phyloP scores from a whole-genome alignment of 1,139 yeast species.

The Waltiozyma sp. region DNA sequence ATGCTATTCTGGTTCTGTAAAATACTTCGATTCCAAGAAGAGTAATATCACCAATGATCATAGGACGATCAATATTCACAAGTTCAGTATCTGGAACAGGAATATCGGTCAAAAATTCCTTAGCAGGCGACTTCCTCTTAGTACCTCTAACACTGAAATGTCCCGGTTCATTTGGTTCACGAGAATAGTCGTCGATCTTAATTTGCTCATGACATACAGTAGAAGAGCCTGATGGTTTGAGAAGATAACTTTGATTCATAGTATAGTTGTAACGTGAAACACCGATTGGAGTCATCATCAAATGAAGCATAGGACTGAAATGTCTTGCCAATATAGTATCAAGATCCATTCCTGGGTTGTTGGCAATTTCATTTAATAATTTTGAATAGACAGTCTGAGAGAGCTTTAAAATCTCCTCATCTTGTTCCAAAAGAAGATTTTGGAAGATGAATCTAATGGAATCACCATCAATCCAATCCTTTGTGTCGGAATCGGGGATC shows the following conservation, averaged over 20 bases:
- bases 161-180: constrained; percentile 1
- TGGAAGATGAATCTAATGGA: constrained; percentile 72
- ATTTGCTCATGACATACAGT: background rate
- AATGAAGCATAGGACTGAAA: constrained; percentile 49
- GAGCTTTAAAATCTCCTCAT: constrained; percentile 53
- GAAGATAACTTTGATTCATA: constrained; percentile 63
- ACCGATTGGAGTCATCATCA: constrained; percentile 91
- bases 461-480: constrained; percentile 70
- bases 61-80: constrained; percentile 88
- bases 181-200: background rate
- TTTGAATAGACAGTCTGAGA: constrained; percentile 55
- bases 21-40: constrained; percentile 70
- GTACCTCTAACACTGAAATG: constrained; percentile 3
- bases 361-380: constrained; percentile 38
- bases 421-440: constrained; percentile 82
- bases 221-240: constrained; percentile 66
- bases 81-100: constrained; percentile 39
- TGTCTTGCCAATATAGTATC: constrained; percentile 43
- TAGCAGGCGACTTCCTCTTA: background rate
- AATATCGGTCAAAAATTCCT: background rate
- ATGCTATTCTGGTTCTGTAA: constrained; percentile 63
- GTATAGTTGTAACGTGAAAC: constrained; percentile 79
- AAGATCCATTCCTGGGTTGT: constrained; percentile 27
- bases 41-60: constrained; percentile 83
- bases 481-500: constrained; percentile 52